A percentile compares a stretch with the other conserved stretches of the same genome.
Conservation (phyloP, 164 flowering plant species). For the Nymphaea colorata region DNA sequence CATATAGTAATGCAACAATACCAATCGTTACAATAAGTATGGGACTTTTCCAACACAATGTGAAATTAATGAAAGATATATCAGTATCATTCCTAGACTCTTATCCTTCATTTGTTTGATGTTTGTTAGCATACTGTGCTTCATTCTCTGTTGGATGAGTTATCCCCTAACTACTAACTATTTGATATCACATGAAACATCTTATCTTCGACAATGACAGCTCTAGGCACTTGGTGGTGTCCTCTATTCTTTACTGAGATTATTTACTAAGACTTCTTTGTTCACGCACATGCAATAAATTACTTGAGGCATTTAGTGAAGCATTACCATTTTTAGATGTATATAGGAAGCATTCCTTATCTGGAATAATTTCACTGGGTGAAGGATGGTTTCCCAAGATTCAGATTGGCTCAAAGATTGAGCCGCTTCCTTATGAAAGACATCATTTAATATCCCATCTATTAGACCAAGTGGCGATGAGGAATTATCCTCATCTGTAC, state of each 20-base stretch:
- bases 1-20: too few relatives aligned
- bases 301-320: slow-evolving; percentile 12
- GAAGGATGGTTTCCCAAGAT: slow-evolving; percentile 13
- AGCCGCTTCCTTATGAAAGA: slow-evolving; percentile 23
- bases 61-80: too few relatives aligned
- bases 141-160: too few relatives aligned
- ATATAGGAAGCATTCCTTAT: background rate
- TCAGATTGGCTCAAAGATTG: slow-evolving; percentile 8
- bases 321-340: slow-evolving; percentile 6
- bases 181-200: too few relatives aligned
- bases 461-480: slow-evolving; percentile 37
- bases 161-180: too few relatives aligned
- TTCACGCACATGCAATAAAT: slow-evolving; percentile 14
- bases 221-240: slow-evolving; percentile 48
- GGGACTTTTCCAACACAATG: too few relatives aligned
- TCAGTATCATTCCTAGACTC: too few relatives aligned
- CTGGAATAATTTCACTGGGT: background rate
- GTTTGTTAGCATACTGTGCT: too few relatives aligned
- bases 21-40: too few relatives aligned
- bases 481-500: slow-evolving; percentile 11
- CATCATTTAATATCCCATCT: slow-evolving; percentile 87
- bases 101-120: too few relatives aligned
- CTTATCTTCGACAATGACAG: slow-evolving; percentile 45
- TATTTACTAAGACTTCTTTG: slow-evolving; percentile 20
- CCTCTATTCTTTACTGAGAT: slow-evolving; percentile 23